These are phyloP conservation scores for Fraxinus paxiana DNA, from an alignment of 305 asterid genomes.

Conservation along the genomic window DNA sequence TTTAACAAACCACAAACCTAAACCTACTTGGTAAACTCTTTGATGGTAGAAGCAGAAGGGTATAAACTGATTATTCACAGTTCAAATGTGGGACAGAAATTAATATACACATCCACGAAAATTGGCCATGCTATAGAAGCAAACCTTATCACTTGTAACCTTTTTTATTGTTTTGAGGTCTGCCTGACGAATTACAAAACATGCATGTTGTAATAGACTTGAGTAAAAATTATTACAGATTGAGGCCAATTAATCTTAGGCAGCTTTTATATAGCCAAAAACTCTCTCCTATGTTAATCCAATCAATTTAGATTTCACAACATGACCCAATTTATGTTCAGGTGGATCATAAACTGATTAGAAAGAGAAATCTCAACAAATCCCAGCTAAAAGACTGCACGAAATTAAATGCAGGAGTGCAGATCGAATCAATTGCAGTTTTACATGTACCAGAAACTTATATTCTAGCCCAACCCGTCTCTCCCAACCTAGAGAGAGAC, in stretches of 20 bases:
- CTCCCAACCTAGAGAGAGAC: constrained; percentile 6
- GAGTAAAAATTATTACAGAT: background rate
- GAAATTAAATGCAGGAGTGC: background rate
- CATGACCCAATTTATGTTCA: background rate
- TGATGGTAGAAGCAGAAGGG: background rate
- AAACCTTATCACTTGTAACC: background rate
- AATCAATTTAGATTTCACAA: background rate
- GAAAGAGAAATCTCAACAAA: background rate
- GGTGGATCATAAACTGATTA: background rate
- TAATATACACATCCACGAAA: background rate
- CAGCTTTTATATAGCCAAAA: background rate
- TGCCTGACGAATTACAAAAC: background rate
- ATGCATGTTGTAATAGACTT: background rate
- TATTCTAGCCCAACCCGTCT: background rate
- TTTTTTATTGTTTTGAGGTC: background rate
- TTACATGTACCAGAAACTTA: background rate
- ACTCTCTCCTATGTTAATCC: background rate
- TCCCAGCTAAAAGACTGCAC: background rate
- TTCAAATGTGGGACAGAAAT: background rate
- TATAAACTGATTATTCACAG: background rate
- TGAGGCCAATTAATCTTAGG: background rate
- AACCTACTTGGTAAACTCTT: background rate
- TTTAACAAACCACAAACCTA: background rate
- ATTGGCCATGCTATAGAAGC: background rate
- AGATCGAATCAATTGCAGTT: background rate